Base-by-base conservation (phyloP, 139 green algal species). In the Closterium sp. region DNA sequence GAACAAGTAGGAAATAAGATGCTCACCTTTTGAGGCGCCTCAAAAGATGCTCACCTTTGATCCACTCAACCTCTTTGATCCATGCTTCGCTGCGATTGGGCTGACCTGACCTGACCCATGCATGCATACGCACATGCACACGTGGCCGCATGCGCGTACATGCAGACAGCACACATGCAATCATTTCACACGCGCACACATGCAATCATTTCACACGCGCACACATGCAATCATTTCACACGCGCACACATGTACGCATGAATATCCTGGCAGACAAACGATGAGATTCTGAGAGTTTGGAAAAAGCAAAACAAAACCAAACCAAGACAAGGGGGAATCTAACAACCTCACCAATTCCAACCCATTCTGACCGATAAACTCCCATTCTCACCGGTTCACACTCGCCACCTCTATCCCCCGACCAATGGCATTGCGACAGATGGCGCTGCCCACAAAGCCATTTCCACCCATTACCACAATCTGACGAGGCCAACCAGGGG, bases 61-160 rank as follows among this genome's bases (percentile, higher is more conserved):
- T 89, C 91, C 91, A 94, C 19, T 94, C 91, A 85, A 94, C 91
- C 22, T 94, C 31, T 22, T 94, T 28, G 10, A 94, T 38, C 91
- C 91, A 94, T 30, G 29, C 24, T 31, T 94, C 91, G 28, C 30
- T 92, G 7, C 50, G n/a, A 24, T 28, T 29, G 89, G 91, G 91
- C 9, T 91, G 34, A 24, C 91, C 91, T 86, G 91, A 94, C 34
- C 91, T 93, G 91, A 31, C 10, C 85, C 21, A 87, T 87, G 27
- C 85, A 87, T 87, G 85, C 85, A 87, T 87, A 9, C 7, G 38
- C 38, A 22, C 28, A 31, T 21, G 19, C 28, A 31, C 85, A 24
- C n/a, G n/a, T n/a, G n/a, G n/a, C n/a, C n/a, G n/a, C n/a, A 38
- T 38, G 3, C 3, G 45, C 84, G 9, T 9, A 21, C n/a, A 30